These are phyloP conservation scores for Teratosphaeria gauchensis DNA, from an alignment of 2,329 filamentous ascomycete species.

Conservation along the genomic window DNA sequence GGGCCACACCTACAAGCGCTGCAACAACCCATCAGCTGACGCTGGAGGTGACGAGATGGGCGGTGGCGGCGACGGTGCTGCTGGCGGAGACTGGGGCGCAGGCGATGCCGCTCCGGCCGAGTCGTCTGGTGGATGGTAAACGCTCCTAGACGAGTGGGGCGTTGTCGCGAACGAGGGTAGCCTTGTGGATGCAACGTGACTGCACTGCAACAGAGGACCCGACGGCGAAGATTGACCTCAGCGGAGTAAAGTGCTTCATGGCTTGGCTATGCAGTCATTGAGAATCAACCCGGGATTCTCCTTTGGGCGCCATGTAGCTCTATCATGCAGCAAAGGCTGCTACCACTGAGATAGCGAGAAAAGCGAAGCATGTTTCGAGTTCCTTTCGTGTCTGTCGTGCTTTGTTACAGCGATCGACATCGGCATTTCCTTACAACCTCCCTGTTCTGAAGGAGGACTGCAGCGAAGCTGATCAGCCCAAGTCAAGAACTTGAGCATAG, in stretches of 20 bases:
- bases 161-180: neutral
- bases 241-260: neutral
- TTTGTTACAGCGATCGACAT: neutral
- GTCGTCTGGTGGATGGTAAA: neutral
- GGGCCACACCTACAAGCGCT: constrained; percentile 18
- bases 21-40: constrained; percentile 11
- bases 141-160: neutral
- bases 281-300: neutral
- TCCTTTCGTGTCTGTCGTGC: neutral
- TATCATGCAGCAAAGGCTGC: neutral
- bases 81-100: constrained; percentile 1
- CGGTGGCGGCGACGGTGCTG: constrained; percentile 2
- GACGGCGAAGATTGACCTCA: neutral
- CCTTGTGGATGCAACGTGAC: neutral
- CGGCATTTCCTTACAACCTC: neutral
- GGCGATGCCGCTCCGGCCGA: neutral
- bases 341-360: neutral
- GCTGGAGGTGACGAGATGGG: constrained; percentile 2
- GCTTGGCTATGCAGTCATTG: neutral
- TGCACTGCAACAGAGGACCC: neutral
- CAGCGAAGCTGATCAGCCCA: no score
- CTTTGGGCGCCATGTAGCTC: neutral
- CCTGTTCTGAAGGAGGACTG: no score
- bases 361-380: neutral
- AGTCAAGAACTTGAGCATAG: no score